Conservation (phyloP, 192 early-diverging fungal genomes). For the Dimargaris cristalligena region DNA sequence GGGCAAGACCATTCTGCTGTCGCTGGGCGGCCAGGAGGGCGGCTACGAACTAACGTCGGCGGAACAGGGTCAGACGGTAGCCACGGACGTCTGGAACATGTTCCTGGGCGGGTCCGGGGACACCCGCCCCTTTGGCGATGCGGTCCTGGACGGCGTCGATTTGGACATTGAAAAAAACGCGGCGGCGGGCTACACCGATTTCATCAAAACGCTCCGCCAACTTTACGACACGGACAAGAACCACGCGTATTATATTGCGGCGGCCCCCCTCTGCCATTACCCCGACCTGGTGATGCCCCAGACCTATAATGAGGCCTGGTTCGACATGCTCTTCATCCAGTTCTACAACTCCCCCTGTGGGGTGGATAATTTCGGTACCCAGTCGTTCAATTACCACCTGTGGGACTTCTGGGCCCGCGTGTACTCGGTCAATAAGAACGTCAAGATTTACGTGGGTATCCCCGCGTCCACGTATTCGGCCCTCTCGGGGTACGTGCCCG, state of each 20-base stretch:
- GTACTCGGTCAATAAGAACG: conserved; percentile 34
- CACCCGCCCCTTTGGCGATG: conserved; percentile 14
- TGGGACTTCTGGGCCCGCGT: conserved; percentile 46
- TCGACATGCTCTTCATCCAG: conserved; percentile 9
- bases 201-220: conserved; percentile 12
- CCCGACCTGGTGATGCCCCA: conserved; percentile 9
- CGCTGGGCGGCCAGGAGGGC: conserved; percentile 11
- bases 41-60: conserved; percentile 8
- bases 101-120: conserved; percentile 12
- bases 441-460: conserved; percentile 41
- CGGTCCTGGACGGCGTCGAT: conserved; percentile 16
- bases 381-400: conserved; percentile 17
- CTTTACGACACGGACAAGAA: conserved; percentile 4
- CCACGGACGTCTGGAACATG: conserved; percentile 13
- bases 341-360: conserved; percentile 13
- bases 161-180: conserved; percentile 14
- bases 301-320: conserved; percentile 9
- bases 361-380: conserved; percentile 9
- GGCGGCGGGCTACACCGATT: conserved; percentile 13
- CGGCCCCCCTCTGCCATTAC: conserved; percentile 1
- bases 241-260: conserved; percentile 6
- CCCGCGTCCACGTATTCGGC: conserved; percentile 36
- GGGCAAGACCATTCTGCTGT: conserved; percentile 5
- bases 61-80: conserved; percentile 7
- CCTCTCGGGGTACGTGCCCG: conserved; percentile 38